Percentiles rank a stretch among this genome's conserved stretches.
Evolutionary conservation across 768 basidiomycete genomes (phyloP).

Genomic region (Psilocybe sp.): DNA sequence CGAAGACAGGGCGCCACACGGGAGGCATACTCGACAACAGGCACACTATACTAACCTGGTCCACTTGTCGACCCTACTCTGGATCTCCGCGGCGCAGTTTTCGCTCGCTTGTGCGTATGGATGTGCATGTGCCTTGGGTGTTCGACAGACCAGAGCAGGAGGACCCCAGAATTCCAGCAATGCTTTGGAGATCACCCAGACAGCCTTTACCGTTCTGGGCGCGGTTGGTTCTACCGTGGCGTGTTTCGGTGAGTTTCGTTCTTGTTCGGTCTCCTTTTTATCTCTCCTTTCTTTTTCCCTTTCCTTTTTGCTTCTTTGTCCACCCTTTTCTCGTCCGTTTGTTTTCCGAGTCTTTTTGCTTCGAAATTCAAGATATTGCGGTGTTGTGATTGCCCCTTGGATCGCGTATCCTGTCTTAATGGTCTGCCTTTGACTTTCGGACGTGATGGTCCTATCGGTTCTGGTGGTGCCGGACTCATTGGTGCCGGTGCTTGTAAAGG

Average conservation of each 20-base stretch:
- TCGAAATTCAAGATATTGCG: too few relatives aligned
- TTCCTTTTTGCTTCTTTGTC: background rate
- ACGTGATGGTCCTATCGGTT: too few relatives aligned
- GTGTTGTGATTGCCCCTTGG: too few relatives aligned
- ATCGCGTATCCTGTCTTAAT: background rate
- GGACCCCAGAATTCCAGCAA: background rate
- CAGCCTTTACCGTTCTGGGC: constrained; percentile 19
- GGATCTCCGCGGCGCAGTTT: too few relatives aligned
- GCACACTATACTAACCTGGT: too few relatives aligned
- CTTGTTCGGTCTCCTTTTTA: constrained; percentile 1
- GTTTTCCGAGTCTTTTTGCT: background rate
- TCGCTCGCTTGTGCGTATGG: too few relatives aligned
- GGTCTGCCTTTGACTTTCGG: background rate
- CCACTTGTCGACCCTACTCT: too few relatives aligned
- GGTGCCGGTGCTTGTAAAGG: too few relatives aligned
- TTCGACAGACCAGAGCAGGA: background rate
- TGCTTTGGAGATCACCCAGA: constrained; percentile 14
- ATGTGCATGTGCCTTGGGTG: too few relatives aligned
- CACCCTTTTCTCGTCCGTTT: background rate
- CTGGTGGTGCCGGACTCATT: too few relatives aligned
- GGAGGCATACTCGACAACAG: too few relatives aligned
- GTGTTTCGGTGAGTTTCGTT: constrained; percentile 21
- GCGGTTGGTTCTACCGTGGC: constrained; percentile 23
- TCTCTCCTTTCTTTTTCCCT: constrained; percentile 1
- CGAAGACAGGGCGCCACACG: too few relatives aligned